Base-by-base conservation (phyloP, 768 basidiomycete genomes). In the Thelephora ganbajun region DNA sequence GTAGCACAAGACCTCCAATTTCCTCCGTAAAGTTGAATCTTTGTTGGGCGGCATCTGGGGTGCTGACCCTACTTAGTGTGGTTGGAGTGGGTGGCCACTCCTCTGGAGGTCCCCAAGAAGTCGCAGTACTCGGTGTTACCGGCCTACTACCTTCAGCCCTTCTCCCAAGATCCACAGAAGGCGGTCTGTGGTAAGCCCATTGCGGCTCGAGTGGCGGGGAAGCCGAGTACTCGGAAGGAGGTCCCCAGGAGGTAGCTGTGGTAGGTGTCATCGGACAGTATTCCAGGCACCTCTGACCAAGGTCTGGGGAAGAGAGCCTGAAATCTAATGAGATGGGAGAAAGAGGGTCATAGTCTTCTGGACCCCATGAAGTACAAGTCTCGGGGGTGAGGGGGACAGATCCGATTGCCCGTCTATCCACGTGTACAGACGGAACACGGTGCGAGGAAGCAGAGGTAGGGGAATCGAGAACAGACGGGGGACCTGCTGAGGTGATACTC, bases 401-500 rank as follows among this genome's bases (percentile, higher is more conserved):
- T n/a, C 74, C 77, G 49, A 67, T 62, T 42, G 67, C 49, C 6
- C 78, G 74, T 45, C 70, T 54, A 18, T 72, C 76, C 30, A 82
- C 54, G 56, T 80, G 76, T 12, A 83, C 62, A 11, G 81, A 84
- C 19, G 67, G 67, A 34, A 69, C 57, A 36, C 63, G 63, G 50
- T 62, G 62, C 51, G 61, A 67, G 9, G 67, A 65, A 6, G 61
- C 45, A 2, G 71, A 71, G 30, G 66, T 58, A 11, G 64, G 59
- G 39, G 69, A 67, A 45, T 62, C 60, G 44, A 70, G 70, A 30
- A 60, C 59, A 11, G 62, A 61, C 5, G 63, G 64, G 18, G 83
- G 84, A n/a, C 84, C 83, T 2, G 62, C 61, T 6, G 83, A 84
- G 6, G 80, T 79, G 20, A 76, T 68, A 7, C 82, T 83, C 79